phyloP scores from a whole-genome alignment of 345 rosid species.

The Salix brachista region DNA sequence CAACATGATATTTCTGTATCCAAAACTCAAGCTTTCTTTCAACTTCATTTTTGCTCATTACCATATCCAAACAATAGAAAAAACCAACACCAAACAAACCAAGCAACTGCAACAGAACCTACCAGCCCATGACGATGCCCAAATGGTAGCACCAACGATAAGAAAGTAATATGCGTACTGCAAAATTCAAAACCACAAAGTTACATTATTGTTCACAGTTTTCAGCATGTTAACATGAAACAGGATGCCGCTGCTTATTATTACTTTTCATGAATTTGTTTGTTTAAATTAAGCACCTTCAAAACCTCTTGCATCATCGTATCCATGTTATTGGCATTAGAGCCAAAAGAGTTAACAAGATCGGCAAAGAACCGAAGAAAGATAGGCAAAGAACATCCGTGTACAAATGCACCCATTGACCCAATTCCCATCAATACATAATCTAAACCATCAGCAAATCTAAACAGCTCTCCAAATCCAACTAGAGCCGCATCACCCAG shows the following conservation, averaged over 20 bases:
- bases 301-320: slow-evolving; percentile 97
- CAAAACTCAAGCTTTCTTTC: slow-evolving; percentile 12
- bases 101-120: slow-evolving; percentile 9
- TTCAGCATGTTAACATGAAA: background rate
- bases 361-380: slow-evolving; percentile 96
- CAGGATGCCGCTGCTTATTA: background rate
- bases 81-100: background rate
- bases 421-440: slow-evolving; percentile 93
- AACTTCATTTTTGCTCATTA: background rate
- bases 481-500: slow-evolving; percentile 48
- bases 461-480: slow-evolving; percentile 77
- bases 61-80: background rate
- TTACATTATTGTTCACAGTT: background rate
- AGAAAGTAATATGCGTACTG: slow-evolving; percentile 98
- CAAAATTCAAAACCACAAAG: slow-evolving; percentile 19
- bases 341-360: slow-evolving; percentile 97
- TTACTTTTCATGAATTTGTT: background rate
- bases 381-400: slow-evolving; percentile 89
- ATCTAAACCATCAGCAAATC: slow-evolving; percentile 96
- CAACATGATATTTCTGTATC: slow-evolving; percentile 90
- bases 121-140: slow-evolving; percentile 99
- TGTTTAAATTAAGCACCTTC: slow-evolving; percentile 44
- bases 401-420: slow-evolving; percentile 87
- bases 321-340: slow-evolving; percentile 81
- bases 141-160: slow-evolving; percentile 96